Evolutionary conservation across 1,139 yeast species (phyloP).

Genomic region (Zygosaccharomyces pseudobailii): DNA sequence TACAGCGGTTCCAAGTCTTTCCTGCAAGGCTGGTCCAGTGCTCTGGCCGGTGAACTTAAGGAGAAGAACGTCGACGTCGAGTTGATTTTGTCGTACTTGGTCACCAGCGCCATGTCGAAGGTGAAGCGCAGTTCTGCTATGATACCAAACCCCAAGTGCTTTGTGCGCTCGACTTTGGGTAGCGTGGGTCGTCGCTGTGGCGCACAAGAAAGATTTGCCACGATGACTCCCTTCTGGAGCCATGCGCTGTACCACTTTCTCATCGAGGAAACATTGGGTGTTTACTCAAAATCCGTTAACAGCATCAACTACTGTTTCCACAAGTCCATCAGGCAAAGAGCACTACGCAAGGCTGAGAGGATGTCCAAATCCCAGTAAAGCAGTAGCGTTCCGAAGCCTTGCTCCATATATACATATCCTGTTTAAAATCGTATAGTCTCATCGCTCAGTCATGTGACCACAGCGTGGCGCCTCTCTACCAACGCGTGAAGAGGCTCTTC

Average conservation of each 20-base stretch:
- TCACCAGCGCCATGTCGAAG: constrained; percentile 94
- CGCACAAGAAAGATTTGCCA: constrained; percentile 85
- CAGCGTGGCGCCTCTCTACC: no score
- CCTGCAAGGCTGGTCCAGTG: constrained; percentile 86
- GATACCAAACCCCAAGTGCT: constrained; percentile 78
- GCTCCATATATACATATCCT: neutral
- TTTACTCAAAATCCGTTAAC: constrained; percentile 67
- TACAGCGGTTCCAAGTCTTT: constrained; percentile 97
- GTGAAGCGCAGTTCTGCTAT: constrained; percentile 66
- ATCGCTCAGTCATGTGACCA: neutral
- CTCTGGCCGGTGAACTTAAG: constrained; percentile 81
- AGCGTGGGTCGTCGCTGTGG: constrained; percentile 83
- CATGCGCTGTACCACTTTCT: constrained; percentile 92
- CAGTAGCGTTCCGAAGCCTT: neutral
- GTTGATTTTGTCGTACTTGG: constrained; percentile 81
- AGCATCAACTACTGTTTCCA: constrained; percentile 71
- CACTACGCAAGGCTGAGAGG: constrained; percentile 71
- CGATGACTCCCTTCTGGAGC: constrained; percentile 87
- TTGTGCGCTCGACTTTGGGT: constrained; percentile 65
- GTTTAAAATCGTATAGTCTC: neutral
- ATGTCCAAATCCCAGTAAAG: constrained; percentile 20
- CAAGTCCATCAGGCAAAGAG: constrained; percentile 71
- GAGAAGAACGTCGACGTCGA: constrained; percentile 75
- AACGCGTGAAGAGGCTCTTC: neutral
- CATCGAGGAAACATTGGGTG: constrained; percentile 76